Base-by-base conservation (phyloP, 176 grass and related monocot genomes). In the Lolium rigidum region DNA sequence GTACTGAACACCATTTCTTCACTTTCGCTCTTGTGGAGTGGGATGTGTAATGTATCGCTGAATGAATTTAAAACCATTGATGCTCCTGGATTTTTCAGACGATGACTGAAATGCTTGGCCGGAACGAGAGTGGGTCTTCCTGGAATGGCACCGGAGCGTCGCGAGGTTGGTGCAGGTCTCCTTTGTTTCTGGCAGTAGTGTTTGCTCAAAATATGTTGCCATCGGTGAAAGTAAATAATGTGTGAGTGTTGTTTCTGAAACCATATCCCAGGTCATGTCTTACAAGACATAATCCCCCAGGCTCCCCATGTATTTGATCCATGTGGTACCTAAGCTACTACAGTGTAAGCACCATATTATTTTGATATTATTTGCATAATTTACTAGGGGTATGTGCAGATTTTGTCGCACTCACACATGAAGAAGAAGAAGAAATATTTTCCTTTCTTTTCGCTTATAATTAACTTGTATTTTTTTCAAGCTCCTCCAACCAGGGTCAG, bases 91-190 rank as follows among this genome's bases (percentile, higher is more conserved):
- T 38, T 82, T 25, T 83, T 81, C 80, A 52, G 73, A 94, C 91
- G 92, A 89, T 86, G 16, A 83, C 91, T 28, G 89, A 89, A 49
- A 76, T 91, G 59, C 89, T 94, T 46, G 89, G 91, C 70, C 54
- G 84, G 15, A 94, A 89, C 66, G 92, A 94, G 89, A 68, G 37
- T 68, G 79, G 43, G 83, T 89, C 17, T 94, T 94, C 90, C 90
- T 94, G 82, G 92, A 87, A 55, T 94, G 92, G 89, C 75, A 86
- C 9, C 83, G 89, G 84, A 91, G 74, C 82, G 80, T 94, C 14
- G 89, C 84, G 18, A 91, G 92, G 92, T 94, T 17, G 77, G 39
- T 59, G 59, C 22, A 72, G 26, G 26, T 48, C 41, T 43, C 41
- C 41, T 43, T 43, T 43, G 41, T 43, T 43, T 28, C 41, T 43